Evolutionary conservation across 306 rosid genomes (phyloP).

Genomic region (Aeschynomene evenia): DNA sequence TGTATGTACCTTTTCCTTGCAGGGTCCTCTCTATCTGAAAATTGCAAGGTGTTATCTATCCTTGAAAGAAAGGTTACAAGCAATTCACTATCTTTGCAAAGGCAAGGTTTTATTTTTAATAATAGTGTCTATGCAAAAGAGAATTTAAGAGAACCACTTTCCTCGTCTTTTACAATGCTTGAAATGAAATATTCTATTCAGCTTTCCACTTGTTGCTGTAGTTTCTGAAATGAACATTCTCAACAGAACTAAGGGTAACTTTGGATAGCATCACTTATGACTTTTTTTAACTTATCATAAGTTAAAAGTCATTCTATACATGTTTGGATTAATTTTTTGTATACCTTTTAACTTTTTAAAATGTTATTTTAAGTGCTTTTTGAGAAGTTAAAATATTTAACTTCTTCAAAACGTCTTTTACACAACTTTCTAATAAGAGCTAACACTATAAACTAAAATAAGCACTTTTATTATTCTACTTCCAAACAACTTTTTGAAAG

Average conservation of each 20-base stretch:
- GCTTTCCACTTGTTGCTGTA: neutral
- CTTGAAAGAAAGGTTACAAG: constrained; percentile 56
- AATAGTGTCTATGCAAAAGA: neutral
- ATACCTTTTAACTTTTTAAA: no score
- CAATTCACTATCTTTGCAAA: constrained; percentile 63
- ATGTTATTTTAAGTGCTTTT: no score
- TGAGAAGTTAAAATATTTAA: no score
- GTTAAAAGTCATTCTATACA: no score
- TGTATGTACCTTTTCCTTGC: constrained; percentile 36
- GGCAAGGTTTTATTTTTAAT: constrained; percentile 43
- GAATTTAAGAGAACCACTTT: neutral
- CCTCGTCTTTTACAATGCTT: neutral
- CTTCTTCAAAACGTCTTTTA: no score
- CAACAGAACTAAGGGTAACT: neutral
- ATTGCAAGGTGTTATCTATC: constrained; percentile 67
- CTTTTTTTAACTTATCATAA: no score
- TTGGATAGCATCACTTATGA: no score
- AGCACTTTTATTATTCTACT: no score
- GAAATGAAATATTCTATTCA: constrained; percentile 5
- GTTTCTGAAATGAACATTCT: constrained; percentile 2
- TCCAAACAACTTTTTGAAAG: no score
- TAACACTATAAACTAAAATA: no score
- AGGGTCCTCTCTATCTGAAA: constrained; percentile 62
- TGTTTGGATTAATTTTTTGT: no score
- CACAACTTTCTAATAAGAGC: no score